These are phyloP conservation scores for Hibiscus mutabilis DNA, from an alignment of 345 rosid species.

Conservation along the genomic window DNA sequence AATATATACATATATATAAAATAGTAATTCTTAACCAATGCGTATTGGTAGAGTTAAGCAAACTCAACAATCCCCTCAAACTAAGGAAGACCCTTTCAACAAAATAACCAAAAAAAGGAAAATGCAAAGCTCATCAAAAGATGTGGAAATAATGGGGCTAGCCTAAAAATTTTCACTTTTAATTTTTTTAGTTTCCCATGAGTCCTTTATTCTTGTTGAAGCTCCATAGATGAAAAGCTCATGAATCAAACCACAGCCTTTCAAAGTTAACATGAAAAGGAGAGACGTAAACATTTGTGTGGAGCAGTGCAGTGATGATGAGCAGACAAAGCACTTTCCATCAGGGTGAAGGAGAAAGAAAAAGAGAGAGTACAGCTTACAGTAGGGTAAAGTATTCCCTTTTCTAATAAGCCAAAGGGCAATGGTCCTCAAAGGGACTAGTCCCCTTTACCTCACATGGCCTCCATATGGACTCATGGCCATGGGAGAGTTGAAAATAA, in stretches of 20 bases:
- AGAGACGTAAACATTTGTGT: slow-evolving; percentile 14
- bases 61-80: slow-evolving; percentile 11
- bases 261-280: slow-evolving; percentile 36
- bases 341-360: slow-evolving; percentile 24
- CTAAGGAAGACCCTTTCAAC: slow-evolving; percentile 26
- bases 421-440: slow-evolving; percentile 66
- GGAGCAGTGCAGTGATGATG: slow-evolving; percentile 37
- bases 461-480: slow-evolving; percentile 24
- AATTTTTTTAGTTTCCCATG: slow-evolving; percentile 6
- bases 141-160: slow-evolving; percentile 20
- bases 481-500: slow-evolving; percentile 33
- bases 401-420: slow-evolving; percentile 41
- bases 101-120: slow-evolving; percentile 10
- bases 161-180: slow-evolving; percentile 2
- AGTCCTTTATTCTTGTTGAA: slow-evolving; percentile 12
- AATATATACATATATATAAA: background rate
- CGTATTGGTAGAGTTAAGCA: background rate
- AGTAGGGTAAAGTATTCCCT: slow-evolving; percentile 20
- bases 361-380: slow-evolving; percentile 5
- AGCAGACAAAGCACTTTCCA: slow-evolving; percentile 51
- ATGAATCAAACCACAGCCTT: slow-evolving; percentile 26
- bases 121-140: slow-evolving; percentile 29
- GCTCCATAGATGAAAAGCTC: slow-evolving; percentile 20
- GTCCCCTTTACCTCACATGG: slow-evolving; percentile 48
- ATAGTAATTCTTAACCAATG: background rate